Percentiles rank a stretch among this genome's conserved stretches.
Conservation (phyloP, 768 basidiomycete species). For the Auricularia heimuer region DNA sequence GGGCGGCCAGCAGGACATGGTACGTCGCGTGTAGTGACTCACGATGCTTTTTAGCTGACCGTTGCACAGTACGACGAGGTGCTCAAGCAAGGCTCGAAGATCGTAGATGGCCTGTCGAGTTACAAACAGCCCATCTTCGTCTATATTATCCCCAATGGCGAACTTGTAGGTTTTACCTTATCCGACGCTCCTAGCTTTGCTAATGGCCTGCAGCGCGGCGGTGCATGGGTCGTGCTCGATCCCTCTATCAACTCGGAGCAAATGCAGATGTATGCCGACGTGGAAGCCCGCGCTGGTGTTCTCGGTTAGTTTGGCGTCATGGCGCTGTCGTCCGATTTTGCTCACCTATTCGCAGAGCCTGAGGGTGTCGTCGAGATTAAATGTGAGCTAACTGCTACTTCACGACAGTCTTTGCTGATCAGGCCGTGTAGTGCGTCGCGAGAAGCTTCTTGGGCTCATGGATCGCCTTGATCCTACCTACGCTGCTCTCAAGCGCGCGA, state of each 20-base stretch:
- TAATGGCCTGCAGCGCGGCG: slow-evolving; percentile 50
- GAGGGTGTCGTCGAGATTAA: slow-evolving; percentile 98
- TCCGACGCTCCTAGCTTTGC: not conserved
- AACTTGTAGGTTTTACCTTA: slow-evolving; percentile 36
- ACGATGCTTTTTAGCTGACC: slow-evolving; percentile 3
- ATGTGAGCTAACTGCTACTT: slow-evolving; percentile 20
- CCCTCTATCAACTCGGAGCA: slow-evolving; percentile 94
- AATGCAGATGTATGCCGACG: slow-evolving; percentile 99
- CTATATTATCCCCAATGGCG: slow-evolving; percentile 97
- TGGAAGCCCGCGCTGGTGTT: slow-evolving; percentile 92
- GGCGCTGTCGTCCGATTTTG: not conserved
- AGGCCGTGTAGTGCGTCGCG: slow-evolving; percentile 56
- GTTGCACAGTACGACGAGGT: slow-evolving; percentile 67
- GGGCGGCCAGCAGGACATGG: slow-evolving; percentile 97
- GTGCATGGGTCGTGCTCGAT: slow-evolving; percentile 98
- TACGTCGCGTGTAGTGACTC: slow-evolving; percentile 15
- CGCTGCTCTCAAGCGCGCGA: slow-evolving; percentile 67
- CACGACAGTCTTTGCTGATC: not conserved
- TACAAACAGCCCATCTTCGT: slow-evolving; percentile 98
- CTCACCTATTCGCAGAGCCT: slow-evolving; percentile 50
- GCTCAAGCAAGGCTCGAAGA: slow-evolving; percentile 94
- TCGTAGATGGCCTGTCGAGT: slow-evolving; percentile 92
- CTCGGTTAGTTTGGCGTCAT: slow-evolving; percentile 18
- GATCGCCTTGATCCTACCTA: slow-evolving; percentile 84
- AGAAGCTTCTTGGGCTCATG: slow-evolving; percentile 86